Evolutionary conservation across 2,329 filamentous ascomycete species (phyloP).

Genomic region (Paecilomyces sp.): DNA sequence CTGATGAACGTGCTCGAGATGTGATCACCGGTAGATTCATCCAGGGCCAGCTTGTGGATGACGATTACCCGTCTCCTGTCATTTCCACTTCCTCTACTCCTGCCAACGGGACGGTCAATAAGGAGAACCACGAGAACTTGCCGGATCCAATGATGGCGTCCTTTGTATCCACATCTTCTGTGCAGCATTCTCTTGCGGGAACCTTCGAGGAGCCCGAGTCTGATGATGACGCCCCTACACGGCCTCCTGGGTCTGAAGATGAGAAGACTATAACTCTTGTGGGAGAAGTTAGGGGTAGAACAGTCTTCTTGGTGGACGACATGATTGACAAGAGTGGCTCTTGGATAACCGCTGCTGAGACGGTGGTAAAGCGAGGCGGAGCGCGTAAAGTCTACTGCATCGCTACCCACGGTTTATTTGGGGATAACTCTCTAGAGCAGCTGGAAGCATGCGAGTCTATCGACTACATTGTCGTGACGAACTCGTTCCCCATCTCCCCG

Average conservation of each 20-base stretch:
- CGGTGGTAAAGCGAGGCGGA: constrained; percentile 83
- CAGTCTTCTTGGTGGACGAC: constrained; percentile 93
- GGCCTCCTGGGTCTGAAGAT: constrained; percentile 57
- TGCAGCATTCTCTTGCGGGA: constrained; percentile 68
- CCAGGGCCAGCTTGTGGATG: constrained; percentile 91
- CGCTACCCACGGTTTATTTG: constrained; percentile 92
- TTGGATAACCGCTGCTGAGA: constrained; percentile 96
- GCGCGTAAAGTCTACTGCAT: constrained; percentile 97
- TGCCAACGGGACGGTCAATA: constrained; percentile 43
- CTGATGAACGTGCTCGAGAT: constrained; percentile 75
- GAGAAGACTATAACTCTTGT: constrained; percentile 98
- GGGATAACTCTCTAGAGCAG: constrained; percentile 79
- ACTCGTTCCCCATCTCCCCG: constrained; percentile 86
- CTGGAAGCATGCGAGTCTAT: constrained; percentile 91
- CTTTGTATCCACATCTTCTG: constrained; percentile 70
- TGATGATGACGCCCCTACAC: constrained; percentile 70
- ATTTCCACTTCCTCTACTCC: constrained; percentile 57
- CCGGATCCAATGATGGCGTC: constrained; percentile 82
- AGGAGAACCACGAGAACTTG: constrained; percentile 46
- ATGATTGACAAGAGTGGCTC: constrained; percentile 98
- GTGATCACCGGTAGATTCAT: constrained; percentile 87
- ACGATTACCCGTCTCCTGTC: constrained; percentile 76
- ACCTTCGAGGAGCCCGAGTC: constrained; percentile 79
- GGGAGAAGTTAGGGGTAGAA: constrained; percentile 79
- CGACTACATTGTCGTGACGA: constrained; percentile 88